Evolutionary conservation across 179 eudicot genomes (phyloP).

Genomic region (Gypsophila paniculata): DNA sequence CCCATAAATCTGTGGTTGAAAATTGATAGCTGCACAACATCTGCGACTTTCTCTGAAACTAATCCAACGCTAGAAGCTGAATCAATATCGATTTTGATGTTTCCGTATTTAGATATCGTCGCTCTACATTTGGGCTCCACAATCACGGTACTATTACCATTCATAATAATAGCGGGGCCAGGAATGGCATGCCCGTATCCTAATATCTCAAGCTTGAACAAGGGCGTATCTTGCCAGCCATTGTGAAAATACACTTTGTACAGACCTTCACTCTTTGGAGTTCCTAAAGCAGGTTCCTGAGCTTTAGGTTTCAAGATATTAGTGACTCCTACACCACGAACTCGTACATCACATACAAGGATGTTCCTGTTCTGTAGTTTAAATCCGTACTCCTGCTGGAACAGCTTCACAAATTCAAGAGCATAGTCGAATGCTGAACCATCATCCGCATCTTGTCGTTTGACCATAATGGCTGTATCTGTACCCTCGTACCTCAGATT

Average conservation of each 20-base stretch:
- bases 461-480: constrained; percentile 95
- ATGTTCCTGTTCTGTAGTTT: constrained; percentile 73
- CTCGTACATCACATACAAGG: constrained; percentile 82
- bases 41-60: constrained; percentile 70
- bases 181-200: constrained; percentile 60
- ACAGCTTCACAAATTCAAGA: constrained; percentile 66
- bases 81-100: constrained; percentile 71
- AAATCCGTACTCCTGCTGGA: constrained; percentile 89
- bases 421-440: constrained; percentile 66
- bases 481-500: constrained; percentile 93
- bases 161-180: constrained; percentile 94
- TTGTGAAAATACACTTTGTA: constrained; percentile 68
- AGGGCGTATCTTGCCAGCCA: constrained; percentile 74
- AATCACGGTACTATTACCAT: constrained; percentile 93
- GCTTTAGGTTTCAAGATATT: constrained; percentile 74
- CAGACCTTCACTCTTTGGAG: constrained; percentile 43
- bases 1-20: constrained; percentile 98
- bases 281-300: constrained; percentile 40
- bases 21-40: constrained; percentile 92
- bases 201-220: constrained; percentile 75
- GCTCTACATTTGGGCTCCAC: constrained; percentile 84
- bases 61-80: constrained; percentile 39
- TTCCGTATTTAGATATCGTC: constrained; percentile 69
- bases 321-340: constrained; percentile 88
- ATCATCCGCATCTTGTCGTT: constrained; percentile 37